phyloP scores from a whole-genome alignment of 176 grass and related monocot genomes.

The Aegilops bicornis region DNA sequence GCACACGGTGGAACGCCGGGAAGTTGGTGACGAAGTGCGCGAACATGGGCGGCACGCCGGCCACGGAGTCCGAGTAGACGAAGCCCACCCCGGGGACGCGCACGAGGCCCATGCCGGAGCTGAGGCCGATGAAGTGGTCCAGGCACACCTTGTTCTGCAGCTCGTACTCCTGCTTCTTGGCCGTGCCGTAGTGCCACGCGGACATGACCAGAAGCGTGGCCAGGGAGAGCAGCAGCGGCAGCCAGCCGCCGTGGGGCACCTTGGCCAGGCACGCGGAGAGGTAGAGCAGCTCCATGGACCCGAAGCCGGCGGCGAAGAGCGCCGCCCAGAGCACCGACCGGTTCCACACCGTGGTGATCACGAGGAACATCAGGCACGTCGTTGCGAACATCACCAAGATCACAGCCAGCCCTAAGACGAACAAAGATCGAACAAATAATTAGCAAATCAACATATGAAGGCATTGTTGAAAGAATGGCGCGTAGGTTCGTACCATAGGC shows the following conservation, averaged over 20 bases:
- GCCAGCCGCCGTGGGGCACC: conserved; percentile 77
- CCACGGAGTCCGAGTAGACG: conserved; percentile 55
- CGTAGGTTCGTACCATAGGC: conserved; percentile 57
- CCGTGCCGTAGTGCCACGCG: conserved; percentile 87
- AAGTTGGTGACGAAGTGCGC: conserved; percentile 97
- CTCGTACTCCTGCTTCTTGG: conserved; percentile 72
- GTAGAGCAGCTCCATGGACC: conserved; percentile 71
- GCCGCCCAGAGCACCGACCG: conserved; percentile 34
- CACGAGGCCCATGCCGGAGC: conserved; percentile 65
- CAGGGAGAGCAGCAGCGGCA: conserved; percentile 65
- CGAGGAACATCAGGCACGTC: conserved; percentile 85
- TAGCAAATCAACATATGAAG: no score
- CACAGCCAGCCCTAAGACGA: conserved; percentile 61
- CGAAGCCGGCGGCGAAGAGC: conserved; percentile 66
- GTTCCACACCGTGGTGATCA: conserved; percentile 81
- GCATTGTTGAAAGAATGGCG: no score
- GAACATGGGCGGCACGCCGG: conserved; percentile 74
- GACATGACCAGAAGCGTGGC: conserved; percentile 59
- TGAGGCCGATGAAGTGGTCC: conserved; percentile 52
- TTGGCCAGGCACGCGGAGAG: conserved; percentile 68
- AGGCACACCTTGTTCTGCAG: conserved; percentile 79
- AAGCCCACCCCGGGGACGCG: conserved; percentile 76
- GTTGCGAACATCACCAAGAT: conserved; percentile 84
- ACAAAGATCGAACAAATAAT: not conserved
- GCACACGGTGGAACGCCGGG: conserved; percentile 81